Evolutionary conservation across 495 filamentous ascomycete genomes (phyloP), one percentile per base, ranked within the genome.

Genomic region (Neohortaea acidophila): DNA sequence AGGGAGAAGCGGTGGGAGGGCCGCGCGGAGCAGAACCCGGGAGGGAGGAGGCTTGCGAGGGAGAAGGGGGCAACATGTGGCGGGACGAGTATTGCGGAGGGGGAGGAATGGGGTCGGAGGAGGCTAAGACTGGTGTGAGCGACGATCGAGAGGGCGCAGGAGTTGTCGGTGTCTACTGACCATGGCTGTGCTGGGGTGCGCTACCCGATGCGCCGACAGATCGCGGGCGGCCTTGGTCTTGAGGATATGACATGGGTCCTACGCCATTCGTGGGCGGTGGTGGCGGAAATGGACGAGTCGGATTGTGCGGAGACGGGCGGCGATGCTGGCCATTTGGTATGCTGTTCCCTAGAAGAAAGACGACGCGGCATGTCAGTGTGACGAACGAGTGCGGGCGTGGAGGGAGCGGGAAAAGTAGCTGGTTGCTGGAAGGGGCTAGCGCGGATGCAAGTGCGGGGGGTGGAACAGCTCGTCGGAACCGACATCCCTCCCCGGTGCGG

Each of bases 11-110:
- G 27, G 56, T 58, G 23, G 60, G 59, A 14, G 52, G 54, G 2
- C 38, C 45, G 19, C 55, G 54, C 12, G 54, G 47, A 27, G 51
- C 36, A n/a, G 51, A 21, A 12, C 37, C 35, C 32, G 54, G 58
- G 17, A 66, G 56, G 45, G 60, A 59, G 39, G 66, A 57, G 26
- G 60, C 53, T 49, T 68, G 69, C 20, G 72, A 67, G 30, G 72
- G 66, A 3, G 65, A 60, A 22, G 63, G 53, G 24, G 60, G 58
- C 40, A 66, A 66, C 36, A 65, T 63, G 48, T 70, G 70, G 19
- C 73, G 70, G 28, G 73, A 66, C 15, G n/a, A n/a, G n/a, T n/a
- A n/a, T n/a, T n/a, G n/a, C n/a, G n/a, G n/a, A n/a, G n/a, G n/a
- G n/a, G n/a, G n/a, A 55, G 57, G 51, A 71, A 66, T 5, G 67